phyloP scores from a whole-genome alignment of 2,329 filamentous ascomycete species.

The Canariomyces notabilis region DNA sequence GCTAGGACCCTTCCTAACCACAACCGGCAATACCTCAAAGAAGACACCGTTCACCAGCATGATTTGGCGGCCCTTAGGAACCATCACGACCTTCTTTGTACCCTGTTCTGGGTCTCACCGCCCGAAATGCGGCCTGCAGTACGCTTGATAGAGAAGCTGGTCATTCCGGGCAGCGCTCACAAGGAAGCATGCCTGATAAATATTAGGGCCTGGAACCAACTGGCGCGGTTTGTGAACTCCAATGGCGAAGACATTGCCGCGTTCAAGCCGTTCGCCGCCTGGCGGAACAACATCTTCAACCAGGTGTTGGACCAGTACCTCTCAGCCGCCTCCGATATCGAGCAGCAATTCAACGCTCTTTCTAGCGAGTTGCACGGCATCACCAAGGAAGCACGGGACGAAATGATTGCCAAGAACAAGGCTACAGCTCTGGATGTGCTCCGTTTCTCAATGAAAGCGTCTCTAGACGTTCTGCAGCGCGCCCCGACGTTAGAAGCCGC shows the following conservation, averaged over 20 bases:
- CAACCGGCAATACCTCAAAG: conserved; percentile 58
- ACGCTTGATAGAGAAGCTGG: conserved; percentile 54
- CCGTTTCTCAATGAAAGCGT: conserved; percentile 43
- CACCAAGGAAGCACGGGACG: conserved; percentile 41
- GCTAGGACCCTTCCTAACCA: conserved; percentile 61
- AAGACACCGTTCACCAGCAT: conserved; percentile 53
- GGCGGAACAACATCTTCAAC: conserved; percentile 55
- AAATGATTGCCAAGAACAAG: conserved; percentile 49
- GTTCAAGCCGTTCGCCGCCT: conserved; percentile 47
- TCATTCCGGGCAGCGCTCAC: conserved; percentile 56
- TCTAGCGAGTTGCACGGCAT: conserved; percentile 41
- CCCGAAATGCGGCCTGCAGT: conserved; percentile 48
- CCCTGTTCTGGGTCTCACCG: conserved; percentile 61
- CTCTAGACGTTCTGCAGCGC: conserved; percentile 46
- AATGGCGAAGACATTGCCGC: conserved; percentile 37
- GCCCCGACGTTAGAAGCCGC: conserved; percentile 42
- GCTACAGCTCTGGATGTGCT: conserved; percentile 50
- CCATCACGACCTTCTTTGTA: conserved; percentile 63
- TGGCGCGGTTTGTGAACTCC: conserved; percentile 54
- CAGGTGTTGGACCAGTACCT: conserved; percentile 54
- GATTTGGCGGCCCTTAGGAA: conserved; percentile 62
- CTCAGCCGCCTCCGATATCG: conserved; percentile 50
- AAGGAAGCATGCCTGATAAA: conserved; percentile 63
- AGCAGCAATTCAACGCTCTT: conserved; percentile 49
- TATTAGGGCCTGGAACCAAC: conserved; percentile 57